Evolutionary conservation across 2,329 filamentous ascomycete species (phyloP), one percentile per base, ranked within the genome.

Genomic region (Diaporthe sp.): DNA sequence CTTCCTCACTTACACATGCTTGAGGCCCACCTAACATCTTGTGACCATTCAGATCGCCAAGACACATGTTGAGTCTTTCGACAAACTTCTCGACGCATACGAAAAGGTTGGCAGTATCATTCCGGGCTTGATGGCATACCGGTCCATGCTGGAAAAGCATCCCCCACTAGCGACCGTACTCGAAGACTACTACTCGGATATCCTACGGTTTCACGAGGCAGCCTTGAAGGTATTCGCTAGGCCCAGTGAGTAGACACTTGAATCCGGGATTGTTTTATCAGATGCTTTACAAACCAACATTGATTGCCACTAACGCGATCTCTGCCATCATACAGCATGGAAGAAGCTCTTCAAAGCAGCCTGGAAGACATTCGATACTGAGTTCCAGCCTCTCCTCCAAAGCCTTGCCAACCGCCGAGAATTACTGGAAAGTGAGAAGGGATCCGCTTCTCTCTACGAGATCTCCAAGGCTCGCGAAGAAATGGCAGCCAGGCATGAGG

Each of bases 171-270:
- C 62, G 1, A 25, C 17, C 4, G 34, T 68, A 17, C 28, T 68
- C 19, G 62, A 68, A 53, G 62, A 68, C 15, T 68, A 68, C 44
- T 68, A 68, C 28, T 68, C 62, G 19, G 62, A 68, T 68, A 68
- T 68, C 22, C 62, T 68, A 4, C 62, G 62, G 0, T 68, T 68
- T 25, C 62, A 68, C 12, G 62, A 68, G n/a, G 62, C 62, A 53
- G 62, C 62, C 28, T 8, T 68, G 4, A 37, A 15, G 28, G 62
- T 68, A 9, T 68, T 68, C 31, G 7, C 3, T 2, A 49, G 62
- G 10, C 62, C 62, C 28, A 68, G 62, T 68, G 34, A 22, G 62
- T 68, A 39, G 34, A 39, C 17, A 2, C 6, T 10, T 39, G 2
- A 13, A 3, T 3, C 6, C 15, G 57, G 7, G 19, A 57, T 13